Conservation (phyloP, 2,329 filamentous ascomycete genomes). For the Podosphaera fusca region DNA sequence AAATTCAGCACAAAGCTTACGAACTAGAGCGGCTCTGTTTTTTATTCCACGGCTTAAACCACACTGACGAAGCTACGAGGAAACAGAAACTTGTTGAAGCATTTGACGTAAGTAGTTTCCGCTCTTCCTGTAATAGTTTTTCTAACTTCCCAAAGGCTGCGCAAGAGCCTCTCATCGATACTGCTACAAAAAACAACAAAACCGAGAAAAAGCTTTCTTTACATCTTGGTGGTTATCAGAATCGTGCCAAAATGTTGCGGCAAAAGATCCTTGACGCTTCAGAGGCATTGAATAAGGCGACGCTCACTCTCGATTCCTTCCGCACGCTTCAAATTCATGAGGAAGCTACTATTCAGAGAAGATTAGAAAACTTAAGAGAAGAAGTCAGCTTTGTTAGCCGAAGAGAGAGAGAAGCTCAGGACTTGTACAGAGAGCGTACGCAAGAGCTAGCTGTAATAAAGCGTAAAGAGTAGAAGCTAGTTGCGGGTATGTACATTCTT, state of each 20-base stretch:
- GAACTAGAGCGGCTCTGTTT: slow-evolving; percentile 28
- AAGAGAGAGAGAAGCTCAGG: slow-evolving; percentile 76
- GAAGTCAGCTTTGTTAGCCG: slow-evolving; percentile 62
- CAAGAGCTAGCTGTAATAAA: slow-evolving; percentile 38
- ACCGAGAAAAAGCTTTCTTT: slow-evolving; percentile 81
- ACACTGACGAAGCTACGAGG: slow-evolving; percentile 39
- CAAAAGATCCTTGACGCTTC: slow-evolving; percentile 59
- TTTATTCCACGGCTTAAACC: slow-evolving; percentile 58
- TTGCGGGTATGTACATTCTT: no score
- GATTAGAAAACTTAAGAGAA: slow-evolving; percentile 54
- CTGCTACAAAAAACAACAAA: slow-evolving; percentile 63
- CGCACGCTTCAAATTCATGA: slow-evolving; percentile 57
- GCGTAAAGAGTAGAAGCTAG: neutral
- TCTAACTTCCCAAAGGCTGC: slow-evolving; percentile 27
- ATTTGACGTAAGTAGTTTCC: slow-evolving; percentile 39
- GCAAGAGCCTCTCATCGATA: slow-evolving; percentile 47
- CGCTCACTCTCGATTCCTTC: slow-evolving; percentile 48
- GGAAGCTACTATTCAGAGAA: slow-evolving; percentile 46
- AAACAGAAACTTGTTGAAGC: slow-evolving; percentile 23
- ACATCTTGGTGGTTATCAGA: slow-evolving; percentile 74
- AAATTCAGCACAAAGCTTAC: slow-evolving; percentile 30
- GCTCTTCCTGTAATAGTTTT: neutral
- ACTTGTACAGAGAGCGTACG: slow-evolving; percentile 51
- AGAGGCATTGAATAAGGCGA: slow-evolving; percentile 50
- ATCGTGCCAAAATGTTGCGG: slow-evolving; percentile 57